Evolutionary conservation across 352 stramenopile species (phyloP), one percentile per base, ranked within the genome.

Genomic region (Phytophthora parvispora): DNA sequence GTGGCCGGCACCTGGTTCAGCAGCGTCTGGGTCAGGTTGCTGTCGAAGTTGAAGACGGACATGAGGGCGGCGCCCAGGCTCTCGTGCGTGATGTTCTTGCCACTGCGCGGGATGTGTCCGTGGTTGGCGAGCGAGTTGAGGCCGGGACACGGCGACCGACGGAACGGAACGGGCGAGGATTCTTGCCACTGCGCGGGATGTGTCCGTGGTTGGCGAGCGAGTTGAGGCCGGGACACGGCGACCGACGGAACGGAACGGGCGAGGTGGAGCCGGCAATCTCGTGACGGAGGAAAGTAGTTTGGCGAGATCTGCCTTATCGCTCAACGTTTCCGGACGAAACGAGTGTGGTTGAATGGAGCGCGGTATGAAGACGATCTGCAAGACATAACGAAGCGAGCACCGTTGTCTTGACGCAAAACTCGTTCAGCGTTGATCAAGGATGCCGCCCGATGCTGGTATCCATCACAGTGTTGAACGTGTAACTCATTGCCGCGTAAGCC

Each of bases 121-220:
- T 90, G 79, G 72, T 90, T 87, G 32, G 81, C 78, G 20, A 89
- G 69, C 20, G 74, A 38, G 45, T 87, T 89, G 18, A 89, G 32
- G 4, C 51, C 75, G 4, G 81, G 81, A 49, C 81, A 89, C 4
- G 81, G 80, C 31, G 60, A 61, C 24, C 68, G 74, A 32, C 66
- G 75, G 52, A 75, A 86, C 6, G 67, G 51, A n/a, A n/a, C n/a
- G n/a, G n/a, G n/a, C n/a, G n/a, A n/a, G n/a, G n/a, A n/a, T 84
- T 77, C 62, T 78, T 76, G 64, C 80, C 78, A 31, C 72, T 69
- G 60, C 83, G 78, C 1, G 79, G 74, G 55, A 90, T 58, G 66
- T 83, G 60, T 16, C 80, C 78, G 54, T 90, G 79, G 72, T 90
- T 87, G 32, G 81, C 78, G 20, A 89, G 69, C 20, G 74, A 38